Conservation (phyloP, 495 filamentous ascomycete species). For the Talaromyces liani region DNA sequence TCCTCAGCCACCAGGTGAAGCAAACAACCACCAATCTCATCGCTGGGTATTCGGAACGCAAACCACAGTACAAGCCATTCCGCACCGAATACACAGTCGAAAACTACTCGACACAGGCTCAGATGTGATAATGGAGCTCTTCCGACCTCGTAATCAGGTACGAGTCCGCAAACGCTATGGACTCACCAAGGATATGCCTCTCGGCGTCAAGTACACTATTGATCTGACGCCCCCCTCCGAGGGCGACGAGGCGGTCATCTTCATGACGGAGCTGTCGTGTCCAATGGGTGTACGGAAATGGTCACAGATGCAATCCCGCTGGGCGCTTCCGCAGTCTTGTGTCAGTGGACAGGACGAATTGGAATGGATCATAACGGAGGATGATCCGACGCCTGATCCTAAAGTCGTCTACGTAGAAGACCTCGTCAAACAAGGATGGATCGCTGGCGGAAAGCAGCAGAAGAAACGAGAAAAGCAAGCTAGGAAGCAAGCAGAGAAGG, state of each 20-base stretch:
- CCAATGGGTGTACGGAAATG: conserved; percentile 42
- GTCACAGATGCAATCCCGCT: conserved; percentile 32
- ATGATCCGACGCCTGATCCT: neutral
- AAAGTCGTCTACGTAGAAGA: neutral
- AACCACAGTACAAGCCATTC: conserved; percentile 18
- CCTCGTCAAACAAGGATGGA: neutral
- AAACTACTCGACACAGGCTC: conserved; percentile 42
- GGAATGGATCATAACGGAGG: conserved; percentile 2
- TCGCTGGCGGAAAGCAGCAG: neutral
- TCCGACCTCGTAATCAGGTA: conserved; percentile 28
- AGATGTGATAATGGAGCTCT: conserved; percentile 37
- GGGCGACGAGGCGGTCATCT: conserved; percentile 51
- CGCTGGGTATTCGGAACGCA: conserved; percentile 10
- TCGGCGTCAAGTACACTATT: conserved; percentile 46
- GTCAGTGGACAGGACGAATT: conserved; percentile 30
- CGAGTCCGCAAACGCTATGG: conserved; percentile 24
- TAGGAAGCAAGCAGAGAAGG: neutral
- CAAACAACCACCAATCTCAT: conserved; percentile 9
- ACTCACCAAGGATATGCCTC: conserved; percentile 22
- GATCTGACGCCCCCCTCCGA: conserved; percentile 54
- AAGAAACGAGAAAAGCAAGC: neutral
- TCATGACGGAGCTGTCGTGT: conserved; percentile 51
- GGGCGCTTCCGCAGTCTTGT: conserved; percentile 32
- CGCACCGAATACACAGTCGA: conserved; percentile 36
- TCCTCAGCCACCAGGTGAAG: conserved; percentile 19